Conservation (phyloP, 352 stramenopile genomes). For the Globisporangium lucens region DNA sequence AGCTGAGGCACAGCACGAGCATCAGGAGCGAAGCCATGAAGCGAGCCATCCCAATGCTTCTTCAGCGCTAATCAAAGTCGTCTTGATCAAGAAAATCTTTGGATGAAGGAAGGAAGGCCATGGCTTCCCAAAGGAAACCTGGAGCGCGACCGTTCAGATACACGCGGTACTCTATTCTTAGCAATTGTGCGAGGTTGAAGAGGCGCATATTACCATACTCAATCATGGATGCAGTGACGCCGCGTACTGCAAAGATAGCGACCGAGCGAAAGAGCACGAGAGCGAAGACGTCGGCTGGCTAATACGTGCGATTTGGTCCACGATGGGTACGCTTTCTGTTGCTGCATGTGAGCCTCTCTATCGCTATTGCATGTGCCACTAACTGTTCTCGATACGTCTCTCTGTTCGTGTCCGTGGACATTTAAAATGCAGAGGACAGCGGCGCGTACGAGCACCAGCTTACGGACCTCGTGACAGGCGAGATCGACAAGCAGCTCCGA, state of each 20-base stretch:
- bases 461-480: constrained; percentile 54
- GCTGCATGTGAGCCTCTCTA: neutral
- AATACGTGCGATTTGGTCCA: neutral
- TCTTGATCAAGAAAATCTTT: constrained; percentile 2
- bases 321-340: neutral
- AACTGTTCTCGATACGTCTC: neutral
- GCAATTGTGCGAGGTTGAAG: neutral
- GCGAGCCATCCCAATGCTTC: neutral
- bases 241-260: neutral
- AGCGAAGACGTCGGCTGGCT: neutral
- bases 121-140: neutral
- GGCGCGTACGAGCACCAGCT: constrained; percentile 44
- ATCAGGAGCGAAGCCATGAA: neutral
- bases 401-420: neutral
- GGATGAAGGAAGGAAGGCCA: neutral
- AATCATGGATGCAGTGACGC: neutral
- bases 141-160: neutral
- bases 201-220: neutral
- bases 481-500: constrained; percentile 59
- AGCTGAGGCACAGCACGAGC: neutral
- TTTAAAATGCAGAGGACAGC: constrained; percentile 21
- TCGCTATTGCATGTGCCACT: neutral
- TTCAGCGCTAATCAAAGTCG: neutral
- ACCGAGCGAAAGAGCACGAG: neutral
- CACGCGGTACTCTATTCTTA: constrained; percentile 1